Base-by-base conservation (phyloP, 768 basidiomycete genomes). In the Boletus edulis region DNA sequence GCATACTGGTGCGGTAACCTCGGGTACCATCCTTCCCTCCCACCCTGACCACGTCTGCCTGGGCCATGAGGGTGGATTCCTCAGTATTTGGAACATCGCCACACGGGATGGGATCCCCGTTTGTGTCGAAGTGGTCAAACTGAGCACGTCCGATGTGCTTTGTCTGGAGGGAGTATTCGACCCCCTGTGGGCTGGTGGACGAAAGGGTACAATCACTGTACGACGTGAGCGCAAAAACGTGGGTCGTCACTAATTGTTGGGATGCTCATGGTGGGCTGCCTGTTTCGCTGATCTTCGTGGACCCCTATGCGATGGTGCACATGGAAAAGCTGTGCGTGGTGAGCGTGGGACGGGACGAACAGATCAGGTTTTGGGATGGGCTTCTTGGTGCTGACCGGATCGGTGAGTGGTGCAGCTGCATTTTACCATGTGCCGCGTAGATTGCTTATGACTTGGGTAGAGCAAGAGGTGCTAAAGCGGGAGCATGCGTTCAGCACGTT, bases 201-300 rank as follows among this genome's bases (percentile, higher is more conserved):
- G 96, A 56, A 89, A 84, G 58, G 96, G 96, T 0, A 77, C 78
- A 68, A 89, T 98, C 44, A 78, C 85, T 14, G 90, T 97, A 89
- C 69, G 92, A 95, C 66, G 82, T 89, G 32, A 70, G 73, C 11
- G 71, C 77, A 18, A 80, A 78, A 56, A 94, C 94, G 14, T 98
- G 95, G 94, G 69, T 84, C 18, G 83, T 90, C 56, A 91, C 88
- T 55, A 98, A 97, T 68, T 78, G 78, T 38, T 98, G 95, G 95
- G 79, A 78, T 57, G 94, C 92, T 13, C 93, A 96, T 68, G 72
- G 75, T 18, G 76, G 80, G 47, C 63, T 86, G 54, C 86, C 90
- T 0, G 83, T 93, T 45, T 67, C 81, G 66, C 77, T 75, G 62
- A 66, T 94, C 22, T 71, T 77, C 15, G 86, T 91, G 31, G 91